phyloP scores from a whole-genome alignment of 208 protist species.

The Herpetomonas tarakana region DNA sequence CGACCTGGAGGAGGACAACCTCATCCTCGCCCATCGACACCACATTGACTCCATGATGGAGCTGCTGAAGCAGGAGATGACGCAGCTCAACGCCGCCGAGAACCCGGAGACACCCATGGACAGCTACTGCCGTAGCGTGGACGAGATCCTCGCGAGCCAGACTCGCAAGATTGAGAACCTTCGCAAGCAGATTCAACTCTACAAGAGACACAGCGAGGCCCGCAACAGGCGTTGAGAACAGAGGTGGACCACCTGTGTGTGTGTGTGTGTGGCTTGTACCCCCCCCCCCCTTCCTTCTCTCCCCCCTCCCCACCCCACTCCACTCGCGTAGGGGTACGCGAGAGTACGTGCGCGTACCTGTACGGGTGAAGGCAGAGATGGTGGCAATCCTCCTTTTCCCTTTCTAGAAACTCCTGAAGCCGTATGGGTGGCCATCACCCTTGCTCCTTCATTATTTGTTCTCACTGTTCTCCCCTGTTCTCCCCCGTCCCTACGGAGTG shows the following conservation, averaged over 20 bases:
- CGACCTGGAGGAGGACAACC: conserved; percentile 87
- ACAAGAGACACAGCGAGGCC: conserved; percentile 46
- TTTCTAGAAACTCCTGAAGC: too few relatives aligned
- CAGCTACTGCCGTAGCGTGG: conserved; percentile 87
- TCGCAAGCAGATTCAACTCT: conserved; percentile 70
- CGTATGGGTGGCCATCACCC: too few relatives aligned
- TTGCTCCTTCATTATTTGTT: too few relatives aligned
- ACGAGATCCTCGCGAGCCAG: conserved; percentile 70
- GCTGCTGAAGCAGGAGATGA: conserved; percentile 92
- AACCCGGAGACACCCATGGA: conserved; percentile 86
- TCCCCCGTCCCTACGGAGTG: too few relatives aligned
- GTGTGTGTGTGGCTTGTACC: too few relatives aligned
- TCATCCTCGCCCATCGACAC: conserved; percentile 86
- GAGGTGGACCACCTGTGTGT: not conserved
- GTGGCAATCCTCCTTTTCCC: too few relatives aligned
- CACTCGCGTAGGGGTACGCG: too few relatives aligned
- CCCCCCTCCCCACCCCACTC: too few relatives aligned
- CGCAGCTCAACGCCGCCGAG: conserved; percentile 88
- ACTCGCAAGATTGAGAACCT: conserved; percentile 75
- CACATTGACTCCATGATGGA: conserved; percentile 95
- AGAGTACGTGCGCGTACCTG: too few relatives aligned
- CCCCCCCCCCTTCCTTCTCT: too few relatives aligned
- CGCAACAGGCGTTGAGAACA: conserved; percentile 13
- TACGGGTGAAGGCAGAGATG: too few relatives aligned
- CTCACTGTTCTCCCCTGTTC: too few relatives aligned